Base-by-base conservation (phyloP, 768 basidiomycete species). In the Termitomyces sp. region DNA sequence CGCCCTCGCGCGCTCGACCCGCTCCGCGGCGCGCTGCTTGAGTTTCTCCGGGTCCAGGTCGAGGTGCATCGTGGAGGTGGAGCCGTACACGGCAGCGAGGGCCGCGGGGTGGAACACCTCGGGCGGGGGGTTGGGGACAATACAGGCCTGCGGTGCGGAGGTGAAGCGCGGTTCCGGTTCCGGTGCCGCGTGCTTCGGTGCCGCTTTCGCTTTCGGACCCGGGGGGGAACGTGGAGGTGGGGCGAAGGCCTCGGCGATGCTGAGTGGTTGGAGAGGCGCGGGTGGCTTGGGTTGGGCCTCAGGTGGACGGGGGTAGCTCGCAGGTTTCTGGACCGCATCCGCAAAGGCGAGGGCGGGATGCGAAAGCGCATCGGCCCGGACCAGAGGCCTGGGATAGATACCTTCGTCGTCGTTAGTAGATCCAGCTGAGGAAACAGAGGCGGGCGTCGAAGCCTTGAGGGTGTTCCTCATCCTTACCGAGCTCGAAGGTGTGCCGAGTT, bases 231-330 rank as follows among this genome's bases (percentile, higher is more conserved):
- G 8, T 0, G 40, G 52, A n/a, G 52, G 52, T 0, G 26, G 52
- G 9, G 52, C 52, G 12, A 53, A 53, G 12, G 52, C 52, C 7
- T 53, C 52, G 1, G 40, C 38, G 12, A 41, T 14, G 9, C 52
- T 41, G 5, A 41, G 40, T 3, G 52, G 52, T 16, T 28, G 0
- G 7, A 0, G 1, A 9, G n/a, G 10, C 10, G 18, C 9, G 2
- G n/a, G 4, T 33, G 38, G 3, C 23, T 26, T 36, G 20, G 33
- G 4, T 3, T 26, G 36, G 3, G 0, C 10, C 3, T 57, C 28
- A 5, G 47, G 56, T 1, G 61, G 57, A 13, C 61, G 26, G n/a
- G 61, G 61, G 26, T 58, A 62, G 7, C 32, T 48, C 0, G 36
- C 44, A 0, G 57, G 61, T 8, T 61, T 61, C 35, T 12, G 18